Conservation (phyloP, 225 moss, liverwort and hornwort genomes). For the Polytrichum commune region DNA sequence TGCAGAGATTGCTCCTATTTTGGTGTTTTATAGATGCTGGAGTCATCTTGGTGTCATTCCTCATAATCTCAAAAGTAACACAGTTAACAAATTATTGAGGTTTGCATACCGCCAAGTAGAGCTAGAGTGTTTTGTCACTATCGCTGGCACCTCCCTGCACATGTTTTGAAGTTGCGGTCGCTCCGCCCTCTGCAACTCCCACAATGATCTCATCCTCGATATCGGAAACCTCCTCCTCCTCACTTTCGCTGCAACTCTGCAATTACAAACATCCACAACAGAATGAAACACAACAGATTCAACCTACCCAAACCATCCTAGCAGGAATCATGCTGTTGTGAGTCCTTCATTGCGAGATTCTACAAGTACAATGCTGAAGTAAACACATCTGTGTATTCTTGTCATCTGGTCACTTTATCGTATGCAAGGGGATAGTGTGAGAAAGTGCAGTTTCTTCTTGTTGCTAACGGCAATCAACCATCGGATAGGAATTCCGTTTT, state of each 20-base stretch:
- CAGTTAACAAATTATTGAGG: no score
- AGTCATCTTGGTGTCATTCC: no score
- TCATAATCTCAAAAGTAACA: no score
- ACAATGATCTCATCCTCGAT: slow-evolving; percentile 12
- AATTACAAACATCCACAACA: background rate
- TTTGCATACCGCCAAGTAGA: no score
- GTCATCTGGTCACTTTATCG: background rate
- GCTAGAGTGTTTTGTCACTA: slow-evolving; percentile 30
- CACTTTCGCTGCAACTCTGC: slow-evolving; percentile 50
- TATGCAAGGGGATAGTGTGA: no score
- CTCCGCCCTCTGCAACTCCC: slow-evolving; percentile 5
- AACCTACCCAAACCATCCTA: background rate
- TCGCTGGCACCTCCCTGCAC: slow-evolving; percentile 46
- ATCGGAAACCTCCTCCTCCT: slow-evolving; percentile 22
- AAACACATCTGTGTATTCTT: background rate
- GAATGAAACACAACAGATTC: no score
- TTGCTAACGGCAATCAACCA: no score
- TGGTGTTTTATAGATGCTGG: no score
- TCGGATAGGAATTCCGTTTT: no score
- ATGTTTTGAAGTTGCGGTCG: slow-evolving; percentile 29
- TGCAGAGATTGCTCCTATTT: no score
- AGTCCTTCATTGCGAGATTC: background rate
- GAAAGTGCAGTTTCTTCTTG: no score
- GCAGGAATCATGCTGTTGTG: background rate
- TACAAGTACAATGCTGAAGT: background rate